Conservation (phyloP, 495 filamentous ascomycete genomes). For the Daldinia grandis region DNA sequence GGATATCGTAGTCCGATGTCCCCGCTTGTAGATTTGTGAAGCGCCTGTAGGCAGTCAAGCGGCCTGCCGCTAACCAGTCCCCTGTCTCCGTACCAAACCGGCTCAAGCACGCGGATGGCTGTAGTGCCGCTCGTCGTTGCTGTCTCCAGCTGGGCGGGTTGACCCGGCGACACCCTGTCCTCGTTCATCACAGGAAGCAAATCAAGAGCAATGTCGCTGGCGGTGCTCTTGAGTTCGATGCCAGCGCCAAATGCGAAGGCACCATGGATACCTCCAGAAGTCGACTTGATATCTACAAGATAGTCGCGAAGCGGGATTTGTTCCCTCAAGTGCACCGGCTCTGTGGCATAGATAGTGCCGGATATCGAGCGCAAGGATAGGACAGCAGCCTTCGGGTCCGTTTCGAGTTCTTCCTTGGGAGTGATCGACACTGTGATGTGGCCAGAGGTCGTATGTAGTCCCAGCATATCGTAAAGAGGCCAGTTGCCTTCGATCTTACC, state of each 20-base stretch:
- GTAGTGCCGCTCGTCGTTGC: conserved; percentile 48
- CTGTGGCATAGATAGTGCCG: conserved; percentile 47
- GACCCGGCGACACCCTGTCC: not conserved
- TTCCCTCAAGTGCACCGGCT: conserved; percentile 43
- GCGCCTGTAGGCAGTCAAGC: conserved; percentile 41
- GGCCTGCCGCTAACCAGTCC: not conserved
- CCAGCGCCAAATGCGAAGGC: conserved; percentile 44
- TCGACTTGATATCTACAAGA: conserved; percentile 49
- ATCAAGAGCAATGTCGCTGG: conserved; percentile 42
- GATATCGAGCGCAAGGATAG: conserved; percentile 49
- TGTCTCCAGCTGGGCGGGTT: conserved; percentile 38
- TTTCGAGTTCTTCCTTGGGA: conserved; percentile 42
- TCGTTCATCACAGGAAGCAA: conserved; percentile 50
- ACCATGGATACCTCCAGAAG: conserved; percentile 46
- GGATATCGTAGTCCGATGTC: conserved; percentile 49
- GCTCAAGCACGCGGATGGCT: conserved; percentile 45
- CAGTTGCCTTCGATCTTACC: conserved; percentile 52
- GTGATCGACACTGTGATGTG: conserved; percentile 48
- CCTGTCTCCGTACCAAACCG: conserved; percentile 44
- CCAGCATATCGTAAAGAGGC: conserved; percentile 54
- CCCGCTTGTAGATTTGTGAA: conserved; percentile 50
- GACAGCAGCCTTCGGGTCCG: conserved; percentile 44
- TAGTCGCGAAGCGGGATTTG: conserved; percentile 54
- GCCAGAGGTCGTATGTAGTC: conserved; percentile 50
- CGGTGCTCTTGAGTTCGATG: conserved; percentile 38